Base-by-base conservation (phyloP, 2,329 filamentous ascomycete genomes). In the Calonectria fujianensis region DNA sequence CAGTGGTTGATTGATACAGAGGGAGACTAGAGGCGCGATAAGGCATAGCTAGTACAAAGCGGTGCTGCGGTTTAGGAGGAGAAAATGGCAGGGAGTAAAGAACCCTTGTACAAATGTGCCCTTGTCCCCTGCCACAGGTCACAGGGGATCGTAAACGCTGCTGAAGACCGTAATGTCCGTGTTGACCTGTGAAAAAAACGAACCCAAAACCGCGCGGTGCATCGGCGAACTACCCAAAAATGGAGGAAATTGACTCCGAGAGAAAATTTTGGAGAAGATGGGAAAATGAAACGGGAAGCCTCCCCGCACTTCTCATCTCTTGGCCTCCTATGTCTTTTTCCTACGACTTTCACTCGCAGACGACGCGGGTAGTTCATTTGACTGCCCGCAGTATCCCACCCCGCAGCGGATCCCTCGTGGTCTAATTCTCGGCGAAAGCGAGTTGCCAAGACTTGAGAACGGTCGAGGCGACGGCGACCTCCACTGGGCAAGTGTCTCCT, bases 241-340 rank as follows among this genome's bases (percentile, higher is more conserved):
- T 68, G 72, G 66, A 73, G 59, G 66, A 66, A 59, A 69, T 66
- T 70, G 51, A 31, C 59, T 54, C 57, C 50, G 57, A 29, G 13
- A 39, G 29, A 41, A 45, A 52, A 64, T 29, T 31, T 57, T 54
- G 57, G 72, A 70, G 67, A 32, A 52, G 29, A 29, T 70, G 27
- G 61, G 59, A 45, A 41, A 45, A 41, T 32, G 41, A 59, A 41
- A 31, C 35, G 65, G 39, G 59, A 32, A 57, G 16, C 45, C 70
- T 69, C 64, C 75, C 77, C 77, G 76, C 78, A 76, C 67, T 80
- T 74, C 73, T 76, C 67, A 69, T 72, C 72, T 64, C n/a, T 75
- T 51, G 52, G 31, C 64, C 52, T 76, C 51, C 51, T 63, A 48
- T 35, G 50, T 39, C 14, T 27, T 64, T 74, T 72, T 70, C 37